These are phyloP conservation scores for Huntiella bhutanensis DNA, from an alignment of 2,329 filamentous ascomycete genomes.

Conservation along the genomic window DNA sequence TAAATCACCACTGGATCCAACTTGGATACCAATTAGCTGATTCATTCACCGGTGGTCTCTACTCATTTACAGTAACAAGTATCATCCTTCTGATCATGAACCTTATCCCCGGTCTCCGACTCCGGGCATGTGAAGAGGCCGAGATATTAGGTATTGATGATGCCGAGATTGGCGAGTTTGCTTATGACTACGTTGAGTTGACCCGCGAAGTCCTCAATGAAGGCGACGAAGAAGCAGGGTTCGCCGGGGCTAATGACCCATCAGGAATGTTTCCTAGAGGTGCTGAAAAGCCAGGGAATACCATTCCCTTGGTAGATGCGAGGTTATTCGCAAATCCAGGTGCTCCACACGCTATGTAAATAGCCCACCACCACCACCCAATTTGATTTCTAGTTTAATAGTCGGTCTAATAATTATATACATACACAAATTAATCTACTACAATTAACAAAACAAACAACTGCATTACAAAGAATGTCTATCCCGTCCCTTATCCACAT, in stretches of 20 bases:
- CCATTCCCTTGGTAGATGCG: conserved; percentile 1
- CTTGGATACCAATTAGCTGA: conserved; percentile 71
- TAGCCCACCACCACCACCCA: no score
- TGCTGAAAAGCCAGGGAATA: neutral
- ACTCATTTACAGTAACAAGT: conserved; percentile 62
- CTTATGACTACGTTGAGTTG: conserved; percentile 86
- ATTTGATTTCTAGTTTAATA: no score
- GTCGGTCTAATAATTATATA: no score
- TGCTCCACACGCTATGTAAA: neutral
- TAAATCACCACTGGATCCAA: conserved; percentile 70
- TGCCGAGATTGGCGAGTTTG: conserved; percentile 80
- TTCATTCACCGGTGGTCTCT: conserved; percentile 53
- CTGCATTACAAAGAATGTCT: neutral
- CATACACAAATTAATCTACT: no score
- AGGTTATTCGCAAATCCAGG: neutral
- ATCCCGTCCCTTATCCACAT: neutral
- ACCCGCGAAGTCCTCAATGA: conserved; percentile 37
- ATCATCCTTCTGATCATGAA: conserved; percentile 68
- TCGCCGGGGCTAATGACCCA: no score
- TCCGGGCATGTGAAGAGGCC: conserved; percentile 57
- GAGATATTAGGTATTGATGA: conserved; percentile 78
- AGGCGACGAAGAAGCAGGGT: conserved; percentile 18
- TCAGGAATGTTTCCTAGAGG: neutral
- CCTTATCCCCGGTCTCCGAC: conserved; percentile 53
- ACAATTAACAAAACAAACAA: no score